A percentile compares a stretch with the other conserved stretches of the same genome.
Evolutionary conservation across 495 filamentous ascomycete genomes (phyloP).

Genomic region (Amniculicola lignicola): DNA sequence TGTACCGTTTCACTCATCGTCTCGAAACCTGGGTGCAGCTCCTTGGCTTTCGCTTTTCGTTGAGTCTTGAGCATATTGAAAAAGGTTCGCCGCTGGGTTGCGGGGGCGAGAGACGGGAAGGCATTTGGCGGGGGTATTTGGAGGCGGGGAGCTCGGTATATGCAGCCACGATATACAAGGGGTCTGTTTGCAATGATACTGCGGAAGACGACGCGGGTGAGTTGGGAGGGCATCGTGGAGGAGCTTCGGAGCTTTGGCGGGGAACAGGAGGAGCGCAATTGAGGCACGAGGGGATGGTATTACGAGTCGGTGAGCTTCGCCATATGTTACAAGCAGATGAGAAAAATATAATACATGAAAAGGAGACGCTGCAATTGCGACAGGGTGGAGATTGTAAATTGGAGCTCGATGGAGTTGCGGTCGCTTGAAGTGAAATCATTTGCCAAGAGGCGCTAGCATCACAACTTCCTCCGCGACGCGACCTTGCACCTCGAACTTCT

Average conservation of each 20-base stretch:
- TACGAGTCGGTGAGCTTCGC: neutral
- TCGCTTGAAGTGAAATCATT: neutral
- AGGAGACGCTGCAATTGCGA: neutral
- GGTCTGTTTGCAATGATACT: constrained; percentile 65
- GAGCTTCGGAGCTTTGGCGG: neutral
- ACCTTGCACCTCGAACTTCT: neutral
- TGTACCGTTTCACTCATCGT: constrained; percentile 52
- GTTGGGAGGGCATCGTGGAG: constrained; percentile 70
- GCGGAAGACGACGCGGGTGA: constrained; percentile 70
- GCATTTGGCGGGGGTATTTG: constrained; percentile 30
- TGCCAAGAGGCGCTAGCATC: neutral
- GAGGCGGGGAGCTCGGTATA: constrained; percentile 32
- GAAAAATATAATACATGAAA: constrained; percentile 19
- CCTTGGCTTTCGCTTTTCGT: constrained; percentile 51
- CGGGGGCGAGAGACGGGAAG: neutral
- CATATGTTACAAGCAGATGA: constrained; percentile 1
- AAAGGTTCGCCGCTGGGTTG: constrained; percentile 50
- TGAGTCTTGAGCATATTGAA: constrained; percentile 58
- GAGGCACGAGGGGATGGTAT: neutral
- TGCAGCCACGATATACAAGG: constrained; percentile 45
- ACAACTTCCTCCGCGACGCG: neutral
- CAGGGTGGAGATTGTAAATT: neutral
- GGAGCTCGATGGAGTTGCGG: neutral
- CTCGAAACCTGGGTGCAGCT: constrained; percentile 60
- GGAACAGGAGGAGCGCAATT: constrained; percentile 17